These are phyloP conservation scores for Goffeauzyma gilvescens DNA, from an alignment of 768 basidiomycete species.

Conservation along the genomic window DNA sequence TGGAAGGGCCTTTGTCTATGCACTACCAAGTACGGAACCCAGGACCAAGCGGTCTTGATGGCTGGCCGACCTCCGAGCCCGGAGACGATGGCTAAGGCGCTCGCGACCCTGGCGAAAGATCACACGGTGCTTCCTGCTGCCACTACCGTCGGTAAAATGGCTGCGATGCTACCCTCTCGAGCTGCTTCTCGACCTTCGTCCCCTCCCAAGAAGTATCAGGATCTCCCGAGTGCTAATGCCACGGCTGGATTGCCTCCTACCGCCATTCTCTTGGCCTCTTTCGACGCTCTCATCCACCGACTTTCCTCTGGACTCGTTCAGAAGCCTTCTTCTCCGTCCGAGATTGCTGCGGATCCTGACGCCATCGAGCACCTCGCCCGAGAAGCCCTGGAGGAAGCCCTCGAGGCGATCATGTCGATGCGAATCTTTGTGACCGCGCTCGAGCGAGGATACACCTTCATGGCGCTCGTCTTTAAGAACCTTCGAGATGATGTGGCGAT, in stretches of 20 bases:
- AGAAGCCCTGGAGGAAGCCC: constrained; percentile 28
- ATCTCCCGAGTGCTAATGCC: constrained; percentile 1
- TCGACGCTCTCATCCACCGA: constrained; percentile 27
- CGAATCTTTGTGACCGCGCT: constrained; percentile 20
- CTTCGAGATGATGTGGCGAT: constrained; percentile 24
- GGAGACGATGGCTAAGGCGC: constrained; percentile 19
- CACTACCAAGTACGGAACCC: constrained; percentile 7
- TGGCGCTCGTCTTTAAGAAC: constrained; percentile 13
- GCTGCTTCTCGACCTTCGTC: constrained; percentile 26
- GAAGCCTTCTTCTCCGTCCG: constrained; percentile 11
- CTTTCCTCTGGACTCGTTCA: constrained; percentile 22
- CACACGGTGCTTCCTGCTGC: constrained; percentile 6
- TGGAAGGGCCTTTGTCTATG: constrained; percentile 29
- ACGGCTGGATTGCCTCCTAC: constrained; percentile 7
- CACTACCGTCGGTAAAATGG: constrained; percentile 20
- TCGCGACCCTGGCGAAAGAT: constrained; percentile 21
- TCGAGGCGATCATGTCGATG: constrained; percentile 27
- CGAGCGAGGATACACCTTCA: constrained; percentile 6
- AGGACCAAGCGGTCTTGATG: not conserved
- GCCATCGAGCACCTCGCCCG: constrained; percentile 26
- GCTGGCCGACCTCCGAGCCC: constrained; percentile 24
- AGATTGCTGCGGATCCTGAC: constrained; percentile 15
- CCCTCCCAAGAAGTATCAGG: constrained; percentile 17
- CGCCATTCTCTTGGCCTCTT: constrained; percentile 23
- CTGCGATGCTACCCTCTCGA: constrained; percentile 28